Conservation (phyloP, 768 basidiomycete genomes). For the Rhizopogon vinicolor region DNA sequence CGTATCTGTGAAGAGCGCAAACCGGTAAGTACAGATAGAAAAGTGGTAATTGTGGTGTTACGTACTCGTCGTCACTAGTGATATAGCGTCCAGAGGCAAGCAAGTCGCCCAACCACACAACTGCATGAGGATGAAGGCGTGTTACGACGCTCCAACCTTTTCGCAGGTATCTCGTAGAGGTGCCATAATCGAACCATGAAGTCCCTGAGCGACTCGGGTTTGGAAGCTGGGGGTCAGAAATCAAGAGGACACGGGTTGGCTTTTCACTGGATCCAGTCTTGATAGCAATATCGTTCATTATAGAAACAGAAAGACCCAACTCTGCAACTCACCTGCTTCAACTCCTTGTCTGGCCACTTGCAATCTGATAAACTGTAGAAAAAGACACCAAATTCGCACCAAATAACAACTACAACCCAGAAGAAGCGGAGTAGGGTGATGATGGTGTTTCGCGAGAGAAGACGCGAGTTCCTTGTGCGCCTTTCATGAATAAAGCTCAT, state of each 20-base stretch:
- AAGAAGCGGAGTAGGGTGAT: conserved; percentile 42
- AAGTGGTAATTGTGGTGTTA: conserved; percentile 4
- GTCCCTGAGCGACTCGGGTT: conserved; percentile 25
- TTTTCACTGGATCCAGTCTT: conserved; percentile 14
- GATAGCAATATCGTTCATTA: neutral
- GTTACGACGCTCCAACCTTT: conserved; percentile 67
- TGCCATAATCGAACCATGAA: conserved; percentile 42
- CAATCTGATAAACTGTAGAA: conserved; percentile 55
- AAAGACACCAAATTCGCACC: conserved; percentile 62
- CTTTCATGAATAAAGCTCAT: conserved; percentile 25
- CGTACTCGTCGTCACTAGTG: conserved; percentile 44
- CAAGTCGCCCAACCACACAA: conserved; percentile 80
- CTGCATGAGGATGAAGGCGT: conserved; percentile 52
- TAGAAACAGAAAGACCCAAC: conserved; percentile 3
- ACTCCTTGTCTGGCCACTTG: conserved; percentile 48
- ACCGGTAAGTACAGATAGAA: neutral
- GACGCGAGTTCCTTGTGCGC: conserved; percentile 19
- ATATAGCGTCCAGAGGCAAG: conserved; percentile 58
- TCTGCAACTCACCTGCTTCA: conserved; percentile 22
- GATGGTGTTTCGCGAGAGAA: conserved; percentile 24
- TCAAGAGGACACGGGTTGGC: conserved; percentile 56
- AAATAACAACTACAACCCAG: conserved; percentile 56
- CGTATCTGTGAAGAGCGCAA: conserved; percentile 44
- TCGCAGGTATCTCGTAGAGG: conserved; percentile 53
- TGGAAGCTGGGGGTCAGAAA: conserved; percentile 66